phyloP scores from a whole-genome alignment of 2,329 filamentous ascomycete genomes.

The Pleomassaria siparia region DNA sequence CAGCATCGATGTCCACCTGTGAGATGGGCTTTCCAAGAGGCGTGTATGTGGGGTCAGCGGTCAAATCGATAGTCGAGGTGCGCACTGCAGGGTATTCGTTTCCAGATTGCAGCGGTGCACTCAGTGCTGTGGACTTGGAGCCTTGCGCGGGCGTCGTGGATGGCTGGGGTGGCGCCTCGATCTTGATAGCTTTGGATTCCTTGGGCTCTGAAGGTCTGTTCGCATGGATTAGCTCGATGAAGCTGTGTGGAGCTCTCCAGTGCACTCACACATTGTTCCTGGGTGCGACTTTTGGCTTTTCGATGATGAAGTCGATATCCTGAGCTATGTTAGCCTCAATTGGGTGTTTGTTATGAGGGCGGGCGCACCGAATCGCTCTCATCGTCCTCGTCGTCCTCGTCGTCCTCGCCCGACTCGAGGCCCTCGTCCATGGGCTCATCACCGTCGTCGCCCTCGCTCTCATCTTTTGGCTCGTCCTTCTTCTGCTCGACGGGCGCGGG shows the following conservation, averaged over 20 bases:
- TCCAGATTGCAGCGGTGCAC: conserved; percentile 22
- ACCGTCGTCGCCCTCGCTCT: conserved; percentile 37
- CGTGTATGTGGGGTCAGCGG: conserved; percentile 78
- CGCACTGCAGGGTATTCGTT: conserved; percentile 61
- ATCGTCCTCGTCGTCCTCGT: conserved; percentile 48
- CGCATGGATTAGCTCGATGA: conserved; percentile 18
- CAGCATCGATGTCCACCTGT: conserved; percentile 54
- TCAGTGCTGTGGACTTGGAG: conserved; percentile 11
- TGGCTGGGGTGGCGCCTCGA: conserved; percentile 33
- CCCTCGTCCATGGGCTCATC: conserved; percentile 51
- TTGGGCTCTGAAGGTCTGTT: conserved; percentile 22
- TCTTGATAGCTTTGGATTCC: conserved; percentile 41
- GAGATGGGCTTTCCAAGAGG: conserved; percentile 72
- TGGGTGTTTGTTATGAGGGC: not conserved
- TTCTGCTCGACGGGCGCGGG: conserved; percentile 16
- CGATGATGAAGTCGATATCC: conserved; percentile 58
- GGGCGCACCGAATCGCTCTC: conserved; percentile 46
- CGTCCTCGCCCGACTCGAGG: conserved; percentile 47
- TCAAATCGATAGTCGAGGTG: conserved; percentile 82
- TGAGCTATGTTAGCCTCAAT: conserved; percentile 34
- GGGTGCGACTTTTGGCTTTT: conserved; percentile 45
- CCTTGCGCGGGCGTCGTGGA: conserved; percentile 22
- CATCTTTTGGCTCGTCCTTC: conserved; percentile 26
- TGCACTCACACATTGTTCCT: conserved; percentile 37
- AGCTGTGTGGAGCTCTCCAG: not conserved